Base-by-base conservation (phyloP, 352 stramenopile species). In the Globisporangium echinulatum region DNA sequence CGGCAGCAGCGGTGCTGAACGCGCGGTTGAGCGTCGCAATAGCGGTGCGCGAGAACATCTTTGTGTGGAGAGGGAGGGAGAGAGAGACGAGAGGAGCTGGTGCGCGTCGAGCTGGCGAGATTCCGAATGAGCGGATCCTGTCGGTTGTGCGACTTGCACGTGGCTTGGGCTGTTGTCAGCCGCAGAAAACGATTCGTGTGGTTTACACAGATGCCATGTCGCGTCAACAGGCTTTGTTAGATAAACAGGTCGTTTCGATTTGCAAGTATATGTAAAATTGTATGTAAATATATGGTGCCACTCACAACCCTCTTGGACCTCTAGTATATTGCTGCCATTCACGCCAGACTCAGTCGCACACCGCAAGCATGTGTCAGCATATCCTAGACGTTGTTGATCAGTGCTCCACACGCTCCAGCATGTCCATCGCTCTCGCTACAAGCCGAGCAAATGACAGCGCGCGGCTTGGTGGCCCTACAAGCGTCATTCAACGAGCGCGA, bases 1-100 rank as follows among this genome's bases (percentile, higher is more conserved):
- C 72, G 57, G 68, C 79, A 11, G 71, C 56, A 67, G 70, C 71
- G 49, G 76, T 79, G 59, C 78, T 88, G 75, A 77, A 92, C 46
- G 78, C 66, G 52, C 69, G 71, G 61, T 58, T 58, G 17, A 68
- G 56, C 58, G 61, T 61, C 13, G 69, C 63, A 52, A 72, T 62
- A 37, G 52, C 48, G 44, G 37, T 60, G 49, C 63, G 63, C 9
- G 53, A 14, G 54, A 69, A 49, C 63, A 69, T 69, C 53, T 69
- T 69, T 4, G 0, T 38, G 39, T 33, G 11, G 33, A 17, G 5
- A 37, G 49, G 40, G 40, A 37, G 2, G 17, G 17, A 36, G 17
- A 46, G 17, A 46, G 37, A 13, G 17, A 19, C 37, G 56, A 14
- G 17, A 46, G 47, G 8, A n/a, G 44, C 39, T 62, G 56, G 53